Percentiles rank a stretch among this genome's conserved stretches.
phyloP scores from a whole-genome alignment of 352 stramenopile species.

The Phytophthora chlamydospora region DNA sequence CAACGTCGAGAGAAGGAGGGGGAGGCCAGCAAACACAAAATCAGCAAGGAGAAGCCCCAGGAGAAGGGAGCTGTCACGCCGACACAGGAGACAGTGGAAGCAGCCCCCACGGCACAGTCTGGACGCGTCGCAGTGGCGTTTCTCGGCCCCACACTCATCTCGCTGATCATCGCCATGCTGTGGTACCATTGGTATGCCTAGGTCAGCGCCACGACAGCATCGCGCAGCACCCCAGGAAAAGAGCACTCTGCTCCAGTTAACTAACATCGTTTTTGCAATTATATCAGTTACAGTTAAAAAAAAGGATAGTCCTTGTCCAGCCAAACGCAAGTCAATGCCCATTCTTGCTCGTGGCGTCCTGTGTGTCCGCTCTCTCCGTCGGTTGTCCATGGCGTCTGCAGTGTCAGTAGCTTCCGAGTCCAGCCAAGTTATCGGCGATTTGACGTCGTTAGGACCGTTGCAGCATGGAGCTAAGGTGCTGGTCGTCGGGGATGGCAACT shows the following conservation, averaged over 20 bases:
- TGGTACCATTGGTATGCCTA: slow-evolving; percentile 48
- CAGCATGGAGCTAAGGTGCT: slow-evolving; percentile 47
- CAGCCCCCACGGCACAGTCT: slow-evolving; percentile 22
- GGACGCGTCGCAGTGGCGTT: slow-evolving; percentile 46
- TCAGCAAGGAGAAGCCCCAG: not conserved
- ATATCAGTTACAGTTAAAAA: slow-evolving; percentile 25
- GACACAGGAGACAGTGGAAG: slow-evolving; percentile 6
- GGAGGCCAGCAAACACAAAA: slow-evolving; percentile 16
- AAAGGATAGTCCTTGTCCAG: slow-evolving; percentile 6
- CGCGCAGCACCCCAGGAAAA: not conserved
- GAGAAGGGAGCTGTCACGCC: not conserved
- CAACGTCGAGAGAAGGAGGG: slow-evolving; percentile 47
- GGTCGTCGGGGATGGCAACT: slow-evolving; percentile 86
- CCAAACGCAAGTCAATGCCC: slow-evolving; percentile 21
- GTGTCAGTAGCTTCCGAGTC: slow-evolving; percentile 4
- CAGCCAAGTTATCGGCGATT: slow-evolving; percentile 39
- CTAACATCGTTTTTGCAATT: slow-evolving; percentile 21
- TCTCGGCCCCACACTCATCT: slow-evolving; percentile 53
- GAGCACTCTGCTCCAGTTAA: slow-evolving; percentile 7
- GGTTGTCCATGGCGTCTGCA: slow-evolving; percentile 6
- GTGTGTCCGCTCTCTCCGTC: slow-evolving; percentile 5
- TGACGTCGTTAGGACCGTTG: slow-evolving; percentile 59
- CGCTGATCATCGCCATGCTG: slow-evolving; percentile 51
- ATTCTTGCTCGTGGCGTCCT: slow-evolving; percentile 5
- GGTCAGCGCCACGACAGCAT: not conserved